phyloP scores from a whole-genome alignment of 148 eudicot species.

The Dysphania ambrosioides region DNA sequence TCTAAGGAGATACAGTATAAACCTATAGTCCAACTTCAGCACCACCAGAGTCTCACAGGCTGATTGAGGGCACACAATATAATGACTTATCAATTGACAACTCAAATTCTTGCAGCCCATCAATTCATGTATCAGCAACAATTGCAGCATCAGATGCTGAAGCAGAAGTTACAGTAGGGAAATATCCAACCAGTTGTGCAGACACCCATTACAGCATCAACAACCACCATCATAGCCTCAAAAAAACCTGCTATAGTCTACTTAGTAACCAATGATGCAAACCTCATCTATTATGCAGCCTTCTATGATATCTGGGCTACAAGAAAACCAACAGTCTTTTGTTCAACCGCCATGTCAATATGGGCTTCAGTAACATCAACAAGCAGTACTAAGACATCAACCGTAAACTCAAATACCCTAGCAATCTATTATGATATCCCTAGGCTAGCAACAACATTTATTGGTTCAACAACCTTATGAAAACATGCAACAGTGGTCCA shows the following conservation, averaged over 20 bases:
- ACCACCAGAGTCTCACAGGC: conserved; percentile 19
- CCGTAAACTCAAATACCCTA: conserved; percentile 47
- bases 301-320: conserved; percentile 52
- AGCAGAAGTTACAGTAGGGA: conserved; percentile 62
- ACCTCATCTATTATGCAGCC: conserved; percentile 67
- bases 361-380: conserved; percentile 66
- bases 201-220: conserved; percentile 59
- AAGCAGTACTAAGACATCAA: conserved; percentile 57
- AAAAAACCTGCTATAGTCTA: conserved; percentile 46
- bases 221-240: conserved; percentile 37
- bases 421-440: conserved; percentile 44
- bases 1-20: background rate
- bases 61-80: background rate
- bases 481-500: background rate
- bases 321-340: conserved; percentile 65
- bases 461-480: conserved; percentile 16
- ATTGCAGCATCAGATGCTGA: conserved; percentile 48
- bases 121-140: conserved; percentile 67
- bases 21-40: conserved; percentile 20
- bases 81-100: conserved; percentile 8
- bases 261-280: conserved; percentile 73
- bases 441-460: conserved; percentile 35
- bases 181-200: conserved; percentile 50
- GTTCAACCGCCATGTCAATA: conserved; percentile 67
- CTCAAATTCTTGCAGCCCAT: no score